A percentile compares a stretch with the other conserved stretches of the same genome.
phyloP scores from a whole-genome alignment of 169 alveolate species.

The Eimeria necatrix region DNA sequence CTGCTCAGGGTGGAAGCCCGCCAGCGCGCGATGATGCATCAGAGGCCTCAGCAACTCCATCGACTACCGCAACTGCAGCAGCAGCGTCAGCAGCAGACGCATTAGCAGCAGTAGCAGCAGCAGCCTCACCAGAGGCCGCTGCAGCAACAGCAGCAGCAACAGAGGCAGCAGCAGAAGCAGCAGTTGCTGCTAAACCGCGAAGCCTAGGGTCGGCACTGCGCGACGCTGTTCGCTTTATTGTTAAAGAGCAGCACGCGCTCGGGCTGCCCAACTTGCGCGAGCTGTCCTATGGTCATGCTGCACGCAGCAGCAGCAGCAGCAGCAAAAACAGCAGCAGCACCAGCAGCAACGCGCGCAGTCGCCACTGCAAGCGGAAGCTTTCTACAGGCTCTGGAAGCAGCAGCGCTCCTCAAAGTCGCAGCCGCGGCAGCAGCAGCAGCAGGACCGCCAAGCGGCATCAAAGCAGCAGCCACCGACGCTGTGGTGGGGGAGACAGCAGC shows the following conservation, averaged over 20 bases:
- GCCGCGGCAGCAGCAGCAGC: constrained; percentile 6
- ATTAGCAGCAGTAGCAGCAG: constrained; percentile 1
- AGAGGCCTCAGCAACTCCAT: neutral
- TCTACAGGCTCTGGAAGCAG: neutral
- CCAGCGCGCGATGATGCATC: neutral
- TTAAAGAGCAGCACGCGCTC: constrained; percentile 5
- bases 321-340: neutral
- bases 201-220: neutral
- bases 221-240: neutral
- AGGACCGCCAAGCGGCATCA: neutral
- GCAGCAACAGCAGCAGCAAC: neutral
- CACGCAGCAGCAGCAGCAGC: constrained; percentile 53
- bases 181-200: neutral
- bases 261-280: neutral
- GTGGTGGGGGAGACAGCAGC: neutral
- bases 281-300: neutral
- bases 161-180: neutral
- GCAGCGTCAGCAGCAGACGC: constrained; percentile 37
- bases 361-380: neutral
- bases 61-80: constrained; percentile 33
- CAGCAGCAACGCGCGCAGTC: neutral
- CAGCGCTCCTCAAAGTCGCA: no score
- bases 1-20: constrained; percentile 18
- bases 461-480: neutral
- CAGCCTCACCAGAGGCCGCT: neutral